These are phyloP conservation scores for Leccinum pellstonianum DNA, from an alignment of 768 basidiomycete species.

Conservation along the genomic window DNA sequence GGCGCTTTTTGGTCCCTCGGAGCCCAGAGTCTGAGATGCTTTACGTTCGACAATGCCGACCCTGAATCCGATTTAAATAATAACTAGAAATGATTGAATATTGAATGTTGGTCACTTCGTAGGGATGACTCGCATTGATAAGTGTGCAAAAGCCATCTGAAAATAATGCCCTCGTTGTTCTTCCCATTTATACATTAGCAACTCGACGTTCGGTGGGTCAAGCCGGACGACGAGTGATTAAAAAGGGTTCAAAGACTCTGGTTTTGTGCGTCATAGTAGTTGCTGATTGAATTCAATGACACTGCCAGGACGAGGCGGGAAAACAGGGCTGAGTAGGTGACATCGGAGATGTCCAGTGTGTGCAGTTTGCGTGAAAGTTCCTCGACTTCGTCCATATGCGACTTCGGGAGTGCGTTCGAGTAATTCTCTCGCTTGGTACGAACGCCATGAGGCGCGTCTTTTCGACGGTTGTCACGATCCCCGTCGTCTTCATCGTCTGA, in stretches of 20 bases:
- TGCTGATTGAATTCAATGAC: background rate
- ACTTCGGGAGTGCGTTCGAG: background rate
- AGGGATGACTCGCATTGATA: too few species aligned
- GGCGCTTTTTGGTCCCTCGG: too few species aligned
- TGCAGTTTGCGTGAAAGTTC: background rate
- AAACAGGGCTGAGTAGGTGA: background rate
- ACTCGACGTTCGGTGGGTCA: constrained; percentile 45
- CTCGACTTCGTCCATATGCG: background rate
- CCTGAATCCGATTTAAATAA: too few species aligned
- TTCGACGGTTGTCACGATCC: background rate
- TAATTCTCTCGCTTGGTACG: background rate
- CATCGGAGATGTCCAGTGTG: background rate
- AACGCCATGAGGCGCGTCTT: background rate
- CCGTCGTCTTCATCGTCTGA: background rate
- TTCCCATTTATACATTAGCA: constrained; percentile 49
- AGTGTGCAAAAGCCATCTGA: constrained; percentile 43
- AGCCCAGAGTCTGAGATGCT: too few species aligned
- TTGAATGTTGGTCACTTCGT: too few species aligned
- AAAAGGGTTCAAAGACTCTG: constrained; percentile 25
- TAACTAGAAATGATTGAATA: too few species aligned
- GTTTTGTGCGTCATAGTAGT: background rate
- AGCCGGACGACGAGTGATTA: constrained; percentile 51
- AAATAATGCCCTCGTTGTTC: constrained; percentile 49
- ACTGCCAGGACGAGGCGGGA: background rate
- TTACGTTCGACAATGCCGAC: too few species aligned